phyloP scores from a whole-genome alignment of 1,139 yeast genomes.

The Suhomyces bolitotheri region DNA sequence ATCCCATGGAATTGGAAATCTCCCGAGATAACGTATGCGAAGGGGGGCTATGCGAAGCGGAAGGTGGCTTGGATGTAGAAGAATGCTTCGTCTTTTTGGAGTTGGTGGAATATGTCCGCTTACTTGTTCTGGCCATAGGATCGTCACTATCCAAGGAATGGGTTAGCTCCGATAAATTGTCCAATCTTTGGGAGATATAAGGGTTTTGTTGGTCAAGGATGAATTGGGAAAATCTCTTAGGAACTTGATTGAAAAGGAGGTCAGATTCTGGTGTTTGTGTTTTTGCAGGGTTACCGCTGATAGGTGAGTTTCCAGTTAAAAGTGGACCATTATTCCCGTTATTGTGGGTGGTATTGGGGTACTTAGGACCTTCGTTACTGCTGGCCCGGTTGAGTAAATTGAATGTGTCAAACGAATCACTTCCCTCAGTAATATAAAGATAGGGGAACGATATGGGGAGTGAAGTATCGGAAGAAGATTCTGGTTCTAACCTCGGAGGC shows the following conservation, averaged over 20 bases:
- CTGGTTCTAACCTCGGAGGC: conserved; percentile 29
- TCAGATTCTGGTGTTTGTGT: background rate
- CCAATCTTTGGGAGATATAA: conserved; percentile 25
- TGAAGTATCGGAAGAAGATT: conserved; percentile 33
- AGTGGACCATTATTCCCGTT: background rate
- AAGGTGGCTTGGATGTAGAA: conserved; percentile 11
- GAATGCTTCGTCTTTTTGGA: conserved; percentile 10
- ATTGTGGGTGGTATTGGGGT: conserved; percentile 28
- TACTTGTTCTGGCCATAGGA: conserved; percentile 4
- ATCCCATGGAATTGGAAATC: conserved; percentile 43
- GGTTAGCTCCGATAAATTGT: conserved; percentile 28
- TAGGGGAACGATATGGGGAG: conserved; percentile 38
- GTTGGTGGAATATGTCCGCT: conserved; percentile 10
- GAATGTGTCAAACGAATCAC: conserved; percentile 36
- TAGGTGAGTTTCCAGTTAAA: background rate
- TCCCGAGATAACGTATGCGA: conserved; percentile 19
- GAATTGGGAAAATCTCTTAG: conserved; percentile 44
- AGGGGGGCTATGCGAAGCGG: conserved; percentile 9
- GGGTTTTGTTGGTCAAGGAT: conserved; percentile 41
- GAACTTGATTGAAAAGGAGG: conserved; percentile 34
- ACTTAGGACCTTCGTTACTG: conserved; percentile 20
- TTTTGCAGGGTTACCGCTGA: background rate
- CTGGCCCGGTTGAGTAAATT: conserved; percentile 23
- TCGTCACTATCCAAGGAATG: conserved; percentile 27
- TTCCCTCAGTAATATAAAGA: conserved; percentile 29